phyloP scores from a whole-genome alignment of 2,329 filamentous ascomycete species.

The Calonectria pteridis region DNA sequence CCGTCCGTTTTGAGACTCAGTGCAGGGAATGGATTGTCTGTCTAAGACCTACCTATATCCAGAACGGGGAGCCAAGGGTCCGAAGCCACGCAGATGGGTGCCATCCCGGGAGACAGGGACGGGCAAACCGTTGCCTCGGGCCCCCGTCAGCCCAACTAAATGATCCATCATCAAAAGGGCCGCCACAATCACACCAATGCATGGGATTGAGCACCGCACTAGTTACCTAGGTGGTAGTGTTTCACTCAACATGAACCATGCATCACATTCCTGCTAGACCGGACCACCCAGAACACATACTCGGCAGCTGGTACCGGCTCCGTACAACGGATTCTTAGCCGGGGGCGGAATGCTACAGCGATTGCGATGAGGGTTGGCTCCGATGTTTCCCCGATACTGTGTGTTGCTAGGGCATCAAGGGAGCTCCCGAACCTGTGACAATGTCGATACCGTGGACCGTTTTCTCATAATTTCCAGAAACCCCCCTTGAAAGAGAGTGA shows the following conservation, averaged over 20 bases:
- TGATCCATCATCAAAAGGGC: neutral
- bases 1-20: constrained; percentile 16
- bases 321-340: constrained; percentile 31
- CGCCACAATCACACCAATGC: neutral
- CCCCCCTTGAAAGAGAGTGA: constrained; percentile 9
- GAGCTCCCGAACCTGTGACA: constrained; percentile 29
- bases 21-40: constrained; percentile 35
- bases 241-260: constrained; percentile 16
- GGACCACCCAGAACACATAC: constrained; percentile 39
- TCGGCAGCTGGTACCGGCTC: constrained; percentile 39
- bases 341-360: constrained; percentile 39
- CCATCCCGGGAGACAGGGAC: constrained; percentile 40
- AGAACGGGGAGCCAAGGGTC: constrained; percentile 32
- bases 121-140: constrained; percentile 19
- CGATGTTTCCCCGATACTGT: constrained; percentile 20
- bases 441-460: constrained; percentile 26
- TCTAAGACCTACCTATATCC: constrained; percentile 31
- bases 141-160: neutral
- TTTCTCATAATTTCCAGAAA: constrained; percentile 18
- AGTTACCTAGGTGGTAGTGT: constrained; percentile 9
- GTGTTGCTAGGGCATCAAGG: constrained; percentile 40
- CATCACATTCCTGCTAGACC: constrained; percentile 40
- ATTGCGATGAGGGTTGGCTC: constrained; percentile 30
- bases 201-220: neutral
- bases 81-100: constrained; percentile 29